Evolutionary conservation across 495 filamentous ascomycete genomes (phyloP).

Genomic region (Parathielavia appendiculata): DNA sequence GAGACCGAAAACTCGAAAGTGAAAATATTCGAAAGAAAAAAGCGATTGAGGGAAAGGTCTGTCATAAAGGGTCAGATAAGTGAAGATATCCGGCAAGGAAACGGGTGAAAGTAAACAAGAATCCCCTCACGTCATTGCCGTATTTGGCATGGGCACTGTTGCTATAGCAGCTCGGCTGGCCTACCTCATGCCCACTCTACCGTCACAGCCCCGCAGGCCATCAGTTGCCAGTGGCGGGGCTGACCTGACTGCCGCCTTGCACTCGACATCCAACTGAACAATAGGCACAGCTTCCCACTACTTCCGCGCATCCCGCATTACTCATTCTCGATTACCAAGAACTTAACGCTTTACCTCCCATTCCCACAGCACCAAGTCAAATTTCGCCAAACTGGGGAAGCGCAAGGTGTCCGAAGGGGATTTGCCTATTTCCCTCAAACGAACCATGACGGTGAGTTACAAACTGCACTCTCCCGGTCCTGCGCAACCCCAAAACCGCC

Average conservation of each 20-base stretch:
- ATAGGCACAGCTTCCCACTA: neutral
- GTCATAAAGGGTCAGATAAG: too few species aligned
- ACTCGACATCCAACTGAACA: slow-evolving; percentile 2
- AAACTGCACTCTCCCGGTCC: neutral
- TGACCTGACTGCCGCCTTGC: slow-evolving; percentile 12
- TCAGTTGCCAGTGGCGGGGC: slow-evolving; percentile 20
- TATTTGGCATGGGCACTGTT: neutral
- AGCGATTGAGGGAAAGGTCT: too few species aligned
- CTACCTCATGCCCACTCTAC: neutral
- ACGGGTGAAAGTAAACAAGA: neutral
- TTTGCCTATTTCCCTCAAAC: slow-evolving; percentile 66
- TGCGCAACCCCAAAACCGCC: neutral
- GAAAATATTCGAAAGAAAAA: too few species aligned
- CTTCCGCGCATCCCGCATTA: slow-evolving; percentile 1
- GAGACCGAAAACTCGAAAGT: too few species aligned
- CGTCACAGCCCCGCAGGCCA: slow-evolving; percentile 9
- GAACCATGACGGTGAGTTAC: slow-evolving; percentile 72
- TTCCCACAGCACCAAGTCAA: slow-evolving; percentile 1
- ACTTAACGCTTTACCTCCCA: neutral
- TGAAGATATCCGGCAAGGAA: too few species aligned
- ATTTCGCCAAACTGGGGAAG: slow-evolving; percentile 60
- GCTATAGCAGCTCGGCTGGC: neutral
- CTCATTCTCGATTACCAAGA: neutral
- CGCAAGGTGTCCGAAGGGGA: slow-evolving; percentile 78
- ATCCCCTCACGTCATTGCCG: neutral